These are phyloP conservation scores for Peronospora belbahrii DNA, from an alignment of 352 stramenopile species.

Conservation along the genomic window DNA sequence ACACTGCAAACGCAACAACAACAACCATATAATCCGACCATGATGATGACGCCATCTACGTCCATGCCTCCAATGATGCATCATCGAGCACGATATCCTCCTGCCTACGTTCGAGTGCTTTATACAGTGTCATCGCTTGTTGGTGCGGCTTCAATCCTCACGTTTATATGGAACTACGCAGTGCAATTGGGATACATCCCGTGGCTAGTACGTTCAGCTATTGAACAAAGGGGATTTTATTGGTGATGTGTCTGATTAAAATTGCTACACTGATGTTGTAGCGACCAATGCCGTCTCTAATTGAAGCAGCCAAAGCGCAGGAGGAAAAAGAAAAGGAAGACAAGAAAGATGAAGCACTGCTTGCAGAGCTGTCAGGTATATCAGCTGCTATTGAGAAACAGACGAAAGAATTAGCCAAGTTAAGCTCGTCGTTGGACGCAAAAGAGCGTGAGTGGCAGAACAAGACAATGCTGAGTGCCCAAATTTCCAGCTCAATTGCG, in stretches of 20 bases:
- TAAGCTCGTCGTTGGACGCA: slow-evolving; percentile 43
- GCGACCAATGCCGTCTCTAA: slow-evolving; percentile 28
- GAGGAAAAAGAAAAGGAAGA: slow-evolving; percentile 45
- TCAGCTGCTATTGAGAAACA: slow-evolving; percentile 58
- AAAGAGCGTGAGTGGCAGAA: slow-evolving; percentile 50
- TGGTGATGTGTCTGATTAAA: background rate
- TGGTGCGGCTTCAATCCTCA: slow-evolving; percentile 56
- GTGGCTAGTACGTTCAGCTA: slow-evolving; percentile 41
- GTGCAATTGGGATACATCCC: slow-evolving; percentile 58
- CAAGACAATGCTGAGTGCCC: slow-evolving; percentile 31
- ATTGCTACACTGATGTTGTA: slow-evolving; percentile 9
- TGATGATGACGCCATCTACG: slow-evolving; percentile 42
- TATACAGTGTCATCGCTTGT: slow-evolving; percentile 68
- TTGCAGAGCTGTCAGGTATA: slow-evolving; percentile 37
- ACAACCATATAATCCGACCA: slow-evolving; percentile 9
- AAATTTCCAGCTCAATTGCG: slow-evolving; percentile 40
- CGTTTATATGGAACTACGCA: slow-evolving; percentile 72
- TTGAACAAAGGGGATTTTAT: background rate
- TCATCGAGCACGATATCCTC: slow-evolving; percentile 29
- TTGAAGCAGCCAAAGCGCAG: slow-evolving; percentile 39
- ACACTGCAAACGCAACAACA: slow-evolving; percentile 7
- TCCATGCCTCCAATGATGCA: slow-evolving; percentile 45
- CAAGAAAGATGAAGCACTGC: slow-evolving; percentile 43
- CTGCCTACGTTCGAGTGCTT: slow-evolving; percentile 52
- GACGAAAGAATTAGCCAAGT: slow-evolving; percentile 47